Conservation (phyloP, 352 stramenopile genomes). For the Pythium pyrilobum region DNA sequence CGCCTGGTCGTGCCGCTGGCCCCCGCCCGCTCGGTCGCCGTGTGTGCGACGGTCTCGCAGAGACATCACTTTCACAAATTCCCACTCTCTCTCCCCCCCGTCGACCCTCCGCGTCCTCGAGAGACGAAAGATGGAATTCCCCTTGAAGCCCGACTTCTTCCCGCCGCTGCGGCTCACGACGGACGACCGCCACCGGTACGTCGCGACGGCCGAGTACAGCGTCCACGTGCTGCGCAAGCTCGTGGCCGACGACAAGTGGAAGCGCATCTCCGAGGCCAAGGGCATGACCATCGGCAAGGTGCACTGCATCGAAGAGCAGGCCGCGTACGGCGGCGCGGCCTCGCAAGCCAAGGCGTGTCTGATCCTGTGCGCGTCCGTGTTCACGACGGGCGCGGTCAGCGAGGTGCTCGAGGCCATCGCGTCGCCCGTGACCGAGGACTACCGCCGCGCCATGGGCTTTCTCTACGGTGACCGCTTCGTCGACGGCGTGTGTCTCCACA, state of each 20-base stretch:
- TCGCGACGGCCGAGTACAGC: slow-evolving; percentile 32
- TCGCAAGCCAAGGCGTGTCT: slow-evolving; percentile 42
- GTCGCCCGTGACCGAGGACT: slow-evolving; percentile 59
- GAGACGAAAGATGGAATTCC: slow-evolving; percentile 55
- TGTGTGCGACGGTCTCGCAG: too few relatives aligned
- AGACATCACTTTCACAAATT: too few relatives aligned
- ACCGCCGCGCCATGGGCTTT: slow-evolving; percentile 61
- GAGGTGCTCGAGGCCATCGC: slow-evolving; percentile 65
- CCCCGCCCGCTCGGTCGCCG: too few relatives aligned
- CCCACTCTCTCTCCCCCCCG: too few relatives aligned
- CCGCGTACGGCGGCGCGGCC: neutral
- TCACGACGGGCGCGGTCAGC: slow-evolving; percentile 45
- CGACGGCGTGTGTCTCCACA: slow-evolving; percentile 55
- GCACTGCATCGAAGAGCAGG: slow-evolving; percentile 44
- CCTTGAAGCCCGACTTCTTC: slow-evolving; percentile 68
- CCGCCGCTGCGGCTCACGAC: slow-evolving; percentile 40
- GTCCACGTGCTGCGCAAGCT: slow-evolving; percentile 34
- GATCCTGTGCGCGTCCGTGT: slow-evolving; percentile 55
- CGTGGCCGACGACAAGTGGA: slow-evolving; percentile 53
- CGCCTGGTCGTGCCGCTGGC: too few relatives aligned
- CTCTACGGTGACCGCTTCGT: slow-evolving; percentile 53
- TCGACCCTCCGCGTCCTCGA: neutral
- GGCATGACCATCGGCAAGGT: slow-evolving; percentile 60
- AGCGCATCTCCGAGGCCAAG: slow-evolving; percentile 44
- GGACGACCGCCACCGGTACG: slow-evolving; percentile 44